Conservation (phyloP, 805 yeast genomes). For the Ogataea angusta region DNA sequence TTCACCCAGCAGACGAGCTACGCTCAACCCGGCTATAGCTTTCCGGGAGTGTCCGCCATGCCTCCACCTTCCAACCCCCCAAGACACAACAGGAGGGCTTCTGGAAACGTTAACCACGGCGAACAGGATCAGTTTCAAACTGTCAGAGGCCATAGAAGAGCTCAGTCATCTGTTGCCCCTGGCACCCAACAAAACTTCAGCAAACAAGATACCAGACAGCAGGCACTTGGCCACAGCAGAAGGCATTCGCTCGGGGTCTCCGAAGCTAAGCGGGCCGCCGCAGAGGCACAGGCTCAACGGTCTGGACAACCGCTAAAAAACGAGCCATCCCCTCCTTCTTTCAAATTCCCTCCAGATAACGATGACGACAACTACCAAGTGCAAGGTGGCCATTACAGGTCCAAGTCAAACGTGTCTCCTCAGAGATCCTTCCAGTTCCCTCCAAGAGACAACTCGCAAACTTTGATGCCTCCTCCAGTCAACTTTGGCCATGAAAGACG, state of each 20-base stretch:
- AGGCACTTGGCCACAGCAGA: slow-evolving; percentile 71
- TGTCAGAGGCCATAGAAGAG: slow-evolving; percentile 42
- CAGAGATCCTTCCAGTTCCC: slow-evolving; percentile 65
- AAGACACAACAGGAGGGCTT: slow-evolving; percentile 32
- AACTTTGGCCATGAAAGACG: slow-evolving; percentile 44
- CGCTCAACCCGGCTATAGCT: slow-evolving; percentile 20
- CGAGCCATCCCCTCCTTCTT: slow-evolving; percentile 33
- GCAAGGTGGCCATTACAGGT: slow-evolving; percentile 22
- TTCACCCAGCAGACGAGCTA: slow-evolving; percentile 29
- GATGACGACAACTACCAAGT: slow-evolving; percentile 11
- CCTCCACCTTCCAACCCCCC: slow-evolving; percentile 30
- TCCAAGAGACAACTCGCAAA: slow-evolving; percentile 34
- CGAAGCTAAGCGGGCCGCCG: slow-evolving; percentile 97
- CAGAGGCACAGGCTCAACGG: slow-evolving; percentile 78
- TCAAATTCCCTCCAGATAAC: slow-evolving; percentile 53
- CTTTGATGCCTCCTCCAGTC: slow-evolving; percentile 53
- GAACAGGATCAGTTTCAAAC: slow-evolving; percentile 15
- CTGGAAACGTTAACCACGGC: slow-evolving; percentile 23
- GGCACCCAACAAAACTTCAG: slow-evolving; percentile 19
- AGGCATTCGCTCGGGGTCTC: slow-evolving; percentile 89
- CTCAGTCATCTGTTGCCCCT: slow-evolving; percentile 38
- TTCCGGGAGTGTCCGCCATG: slow-evolving; percentile 21
- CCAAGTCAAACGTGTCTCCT: slow-evolving; percentile 41
- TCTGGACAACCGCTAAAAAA: slow-evolving; percentile 31
- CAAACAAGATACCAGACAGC: slow-evolving; percentile 23